Conservation (phyloP, 2,329 filamentous ascomycete genomes). For the Xylaria sp. region DNA sequence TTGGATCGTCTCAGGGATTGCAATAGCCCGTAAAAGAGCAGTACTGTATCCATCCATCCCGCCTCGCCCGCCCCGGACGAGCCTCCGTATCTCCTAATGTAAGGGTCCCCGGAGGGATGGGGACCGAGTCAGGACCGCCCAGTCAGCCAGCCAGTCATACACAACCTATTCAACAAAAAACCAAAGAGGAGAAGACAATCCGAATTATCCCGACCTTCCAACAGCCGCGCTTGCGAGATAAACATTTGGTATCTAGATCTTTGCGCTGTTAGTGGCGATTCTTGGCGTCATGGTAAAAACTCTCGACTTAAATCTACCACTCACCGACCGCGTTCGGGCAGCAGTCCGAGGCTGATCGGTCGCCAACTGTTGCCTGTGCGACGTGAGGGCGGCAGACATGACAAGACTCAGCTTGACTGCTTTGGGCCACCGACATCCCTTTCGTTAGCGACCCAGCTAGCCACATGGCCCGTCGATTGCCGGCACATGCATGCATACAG, state of each 20-base stretch:
- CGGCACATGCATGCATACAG: constrained; percentile 26
- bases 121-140: constrained; percentile 9
- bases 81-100: too few relatives aligned
- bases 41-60: background rate
- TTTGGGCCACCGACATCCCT: constrained; percentile 10
- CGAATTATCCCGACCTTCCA: constrained; percentile 19
- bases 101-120: background rate
- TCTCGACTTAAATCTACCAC: background rate
- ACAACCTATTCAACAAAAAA: too few relatives aligned
- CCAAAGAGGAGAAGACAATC: background rate
- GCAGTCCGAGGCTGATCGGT: constrained; percentile 13
- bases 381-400: constrained; percentile 5
- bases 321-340: constrained; percentile 24
- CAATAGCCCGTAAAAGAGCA: background rate
- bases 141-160: background rate
- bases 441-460: constrained; percentile 7
- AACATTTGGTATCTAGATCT: background rate
- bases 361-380: constrained; percentile 33
- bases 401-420: constrained; percentile 25
- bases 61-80: too few relatives aligned
- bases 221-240: background rate
- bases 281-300: constrained; percentile 1
- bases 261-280: background rate
- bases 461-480: constrained; percentile 24
- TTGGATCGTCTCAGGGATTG: constrained; percentile 26